Evolutionary conservation across 2,329 filamentous ascomycete genomes (phyloP).

Genomic region (Penicillium sp.): DNA sequence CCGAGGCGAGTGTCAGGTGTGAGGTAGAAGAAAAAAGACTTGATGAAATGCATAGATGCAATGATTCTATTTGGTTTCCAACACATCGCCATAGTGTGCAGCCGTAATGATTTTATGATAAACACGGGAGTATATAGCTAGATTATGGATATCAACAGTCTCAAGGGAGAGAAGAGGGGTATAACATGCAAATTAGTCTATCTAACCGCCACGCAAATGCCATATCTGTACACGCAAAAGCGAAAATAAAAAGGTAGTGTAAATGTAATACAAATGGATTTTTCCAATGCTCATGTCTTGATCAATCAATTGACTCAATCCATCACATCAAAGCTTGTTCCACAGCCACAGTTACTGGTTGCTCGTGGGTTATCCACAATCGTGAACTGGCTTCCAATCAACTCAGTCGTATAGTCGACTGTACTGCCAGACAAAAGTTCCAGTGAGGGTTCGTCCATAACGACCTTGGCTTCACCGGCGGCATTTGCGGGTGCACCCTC

Average conservation of each 20-base stretch:
- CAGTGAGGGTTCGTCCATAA: slow-evolving; percentile 83
- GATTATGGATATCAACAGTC: neutral
- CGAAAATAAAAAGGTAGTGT: neutral
- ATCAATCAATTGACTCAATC: slow-evolving; percentile 6
- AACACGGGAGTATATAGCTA: neutral
- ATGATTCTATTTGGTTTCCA: neutral
- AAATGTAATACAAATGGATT: neutral
- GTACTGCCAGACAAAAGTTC: slow-evolving; percentile 91
- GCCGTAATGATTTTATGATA: neutral
- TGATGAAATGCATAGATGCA: slow-evolving; percentile 29
- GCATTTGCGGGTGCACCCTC: slow-evolving; percentile 37
- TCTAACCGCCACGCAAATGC: slow-evolving; percentile 13
- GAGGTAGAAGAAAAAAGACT: slow-evolving; percentile 27
- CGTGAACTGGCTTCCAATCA: slow-evolving; percentile 95
- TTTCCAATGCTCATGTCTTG: neutral
- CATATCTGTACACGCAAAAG: slow-evolving; percentile 18
- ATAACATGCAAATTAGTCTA: slow-evolving; percentile 27
- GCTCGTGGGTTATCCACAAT: slow-evolving; percentile 90
- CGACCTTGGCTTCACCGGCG: slow-evolving; percentile 68
- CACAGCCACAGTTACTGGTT: slow-evolving; percentile 93
- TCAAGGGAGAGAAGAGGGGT: slow-evolving; percentile 20
- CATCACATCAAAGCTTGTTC: slow-evolving; percentile 71
- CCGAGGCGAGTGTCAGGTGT: slow-evolving; percentile 18
- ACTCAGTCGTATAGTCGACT: slow-evolving; percentile 92
- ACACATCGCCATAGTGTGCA: neutral